Evolutionary conservation across 1,139 yeast genomes (phyloP).

Genomic region (Hanseniaspora gamundiae): DNA sequence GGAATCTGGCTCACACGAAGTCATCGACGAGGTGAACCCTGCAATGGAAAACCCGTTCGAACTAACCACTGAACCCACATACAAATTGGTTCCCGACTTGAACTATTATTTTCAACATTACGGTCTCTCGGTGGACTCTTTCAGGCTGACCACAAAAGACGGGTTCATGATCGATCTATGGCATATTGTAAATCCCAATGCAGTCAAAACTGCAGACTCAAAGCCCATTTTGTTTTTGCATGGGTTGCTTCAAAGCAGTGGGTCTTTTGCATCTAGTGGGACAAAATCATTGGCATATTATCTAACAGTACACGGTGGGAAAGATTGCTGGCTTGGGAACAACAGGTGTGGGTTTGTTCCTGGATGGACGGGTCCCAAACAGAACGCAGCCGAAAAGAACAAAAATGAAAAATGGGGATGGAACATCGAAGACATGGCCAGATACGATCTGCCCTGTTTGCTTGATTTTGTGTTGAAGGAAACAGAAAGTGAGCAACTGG

Average conservation of each 20-base stretch:
- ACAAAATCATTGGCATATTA: constrained; percentile 59
- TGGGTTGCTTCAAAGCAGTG: constrained; percentile 80
- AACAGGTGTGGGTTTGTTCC: constrained; percentile 80
- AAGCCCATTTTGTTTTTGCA: constrained; percentile 66
- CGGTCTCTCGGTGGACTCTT: constrained; percentile 47
- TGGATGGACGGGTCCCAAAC: constrained; percentile 17
- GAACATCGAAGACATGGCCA: constrained; percentile 75
- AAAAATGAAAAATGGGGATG: constrained; percentile 64
- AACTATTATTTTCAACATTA: constrained; percentile 53
- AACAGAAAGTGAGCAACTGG: constrained; percentile 33
- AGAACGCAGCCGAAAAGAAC: constrained; percentile 31
- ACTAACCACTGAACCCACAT: constrained; percentile 6
- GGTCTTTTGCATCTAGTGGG: constrained; percentile 73
- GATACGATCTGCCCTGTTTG: constrained; percentile 62
- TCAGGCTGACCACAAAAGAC: constrained; percentile 60
- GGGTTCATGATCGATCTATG: constrained; percentile 61
- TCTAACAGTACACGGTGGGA: constrained; percentile 44
- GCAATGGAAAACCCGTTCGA: constrained; percentile 6
- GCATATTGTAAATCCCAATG: constrained; percentile 43
- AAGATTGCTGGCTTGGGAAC: constrained; percentile 91
- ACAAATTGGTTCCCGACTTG: constrained; percentile 35
- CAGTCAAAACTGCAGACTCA: constrained; percentile 22
- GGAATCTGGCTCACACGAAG: too few relatives aligned
- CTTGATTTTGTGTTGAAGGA: constrained; percentile 44
- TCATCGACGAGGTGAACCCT: not conserved